Base-by-base conservation (phyloP, 148 eudicot genomes). In the Vaccinium vitisidaea region DNA sequence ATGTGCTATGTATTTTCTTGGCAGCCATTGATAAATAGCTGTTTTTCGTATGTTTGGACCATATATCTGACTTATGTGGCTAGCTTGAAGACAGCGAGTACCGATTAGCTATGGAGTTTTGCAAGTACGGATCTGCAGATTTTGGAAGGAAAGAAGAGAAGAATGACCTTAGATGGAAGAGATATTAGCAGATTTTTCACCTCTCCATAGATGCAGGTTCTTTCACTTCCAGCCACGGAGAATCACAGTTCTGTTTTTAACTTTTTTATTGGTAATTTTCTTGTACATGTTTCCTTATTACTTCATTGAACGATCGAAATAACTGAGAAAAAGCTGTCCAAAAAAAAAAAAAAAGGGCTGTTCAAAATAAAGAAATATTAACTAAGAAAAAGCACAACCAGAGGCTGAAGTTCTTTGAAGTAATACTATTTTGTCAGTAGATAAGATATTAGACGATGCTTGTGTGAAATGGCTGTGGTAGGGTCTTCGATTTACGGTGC, bases 51-150 rank as follows among this genome's bases (percentile, higher is more conserved):
- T 79, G 52, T 93, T 61, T 94, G 98, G 98, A 93, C 91, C 48
- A 91, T 94, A 85, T 94, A 94, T 81, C 83, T 94, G 84, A 92
- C 98, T 5, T 92, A 94, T 84, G 87, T 94, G 93, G 98, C 95
- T 36, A 91, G 90, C 89, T 89, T 93, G 80, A 80, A 88, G 91
- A 94, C 91, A 89, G 92, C 87, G 2, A 90, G 86, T 36, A 54
- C 58, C 27, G 87, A 69, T 32, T 85, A 86, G 74, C 58, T 39
- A 6, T 73, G 2, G 49, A 73, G 49, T 30, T 71, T 18, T 36
- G 77, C 50, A 73, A 27, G 63, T 13, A 58, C 5, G 3, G 48
- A 73, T 7, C 77, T 16, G 50, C 21, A 0, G 43, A 32, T 16
- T 36, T 15, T 16, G 16, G 18, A 36, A 73, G 50, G 49, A 39